Evolutionary conservation across 495 filamentous ascomycete species (phyloP), one percentile per base, ranked within the genome.

Genomic region (Amphirosellinia nigrospora): DNA sequence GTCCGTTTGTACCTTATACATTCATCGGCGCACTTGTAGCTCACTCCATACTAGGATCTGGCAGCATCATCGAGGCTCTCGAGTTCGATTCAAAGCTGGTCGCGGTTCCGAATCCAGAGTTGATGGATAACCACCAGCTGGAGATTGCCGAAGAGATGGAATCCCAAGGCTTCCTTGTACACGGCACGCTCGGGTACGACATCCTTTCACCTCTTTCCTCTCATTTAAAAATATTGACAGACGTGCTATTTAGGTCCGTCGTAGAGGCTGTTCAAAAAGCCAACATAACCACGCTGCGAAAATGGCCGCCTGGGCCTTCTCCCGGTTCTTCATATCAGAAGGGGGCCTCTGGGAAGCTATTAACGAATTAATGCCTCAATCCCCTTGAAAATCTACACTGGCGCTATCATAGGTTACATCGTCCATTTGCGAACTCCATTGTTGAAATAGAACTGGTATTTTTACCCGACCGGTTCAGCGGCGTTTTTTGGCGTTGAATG

Each of bases 121-220:
- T 99, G 5, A 89, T 97, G 74, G 93, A 94, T 73, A 97, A 98
- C 73, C 96, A 99, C 75, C 96, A 99, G 79, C 86, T 88, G 43
- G 94, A 99, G 77, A 84, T 98, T 11, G 94, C 94, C 1, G 82
- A 87, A 55, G 90, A 90, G 73, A 81, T 97, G 61, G 87, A 90
- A 52, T 75, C 79, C 7, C 86, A 92, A 69, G 89, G 90, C 30
- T 94, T 92, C 78, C 87, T 91, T 2, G 76, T 94, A 50, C 84
- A 90, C 69, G 91, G 91, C 16, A 79, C 82, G 58, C 79, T 93
- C 34, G 83, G 88, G 92, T 94, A 84, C 73, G 84, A 73, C 19
- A 45, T 56, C 9, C 26, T 43, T 50, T n/a, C 15, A 5, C 41
- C 32, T 56, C 7, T 39, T 13, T 23, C 1, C 23, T 48, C 10